Evolutionary conservation across 805 yeast genomes (phyloP).

Genomic region (Danielozyma ontarioensis): DNA sequence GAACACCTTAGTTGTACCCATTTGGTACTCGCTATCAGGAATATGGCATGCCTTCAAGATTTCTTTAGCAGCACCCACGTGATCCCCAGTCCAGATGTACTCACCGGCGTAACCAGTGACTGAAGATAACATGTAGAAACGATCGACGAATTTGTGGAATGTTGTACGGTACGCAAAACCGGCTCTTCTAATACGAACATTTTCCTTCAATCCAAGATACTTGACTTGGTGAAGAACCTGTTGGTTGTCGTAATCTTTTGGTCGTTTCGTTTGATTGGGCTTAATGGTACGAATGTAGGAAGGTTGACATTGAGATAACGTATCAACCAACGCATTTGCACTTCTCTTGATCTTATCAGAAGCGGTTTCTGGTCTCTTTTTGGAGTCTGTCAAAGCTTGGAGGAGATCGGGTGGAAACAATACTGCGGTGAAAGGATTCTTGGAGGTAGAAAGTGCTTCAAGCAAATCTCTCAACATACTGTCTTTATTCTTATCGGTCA

Average conservation of each 20-base stretch:
- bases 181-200: constrained; percentile 95
- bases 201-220: constrained; percentile 92
- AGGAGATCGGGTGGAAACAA: constrained; percentile 38
- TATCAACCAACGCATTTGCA: constrained; percentile 86
- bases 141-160: constrained; percentile 91
- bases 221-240: constrained; percentile 95
- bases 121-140: constrained; percentile 83
- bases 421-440: constrained; percentile 57
- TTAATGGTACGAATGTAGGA: constrained; percentile 96
- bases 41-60: constrained; percentile 56
- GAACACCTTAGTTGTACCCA: constrained; percentile 89
- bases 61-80: constrained; percentile 45
- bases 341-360: constrained; percentile 89
- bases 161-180: constrained; percentile 98
- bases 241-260: constrained; percentile 80
- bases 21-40: constrained; percentile 76
- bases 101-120: constrained; percentile 89
- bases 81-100: constrained; percentile 55
- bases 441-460: constrained; percentile 69
- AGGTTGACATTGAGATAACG: constrained; percentile 86
- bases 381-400: constrained; percentile 44
- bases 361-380: constrained; percentile 89
- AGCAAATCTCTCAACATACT: constrained; percentile 83
- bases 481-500: constrained; percentile 97
- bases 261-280: constrained; percentile 90